Evolutionary conservation across 768 basidiomycete genomes (phyloP), one percentile per base, ranked within the genome.

Genomic region (Kwoniella mangroviensis): DNA sequence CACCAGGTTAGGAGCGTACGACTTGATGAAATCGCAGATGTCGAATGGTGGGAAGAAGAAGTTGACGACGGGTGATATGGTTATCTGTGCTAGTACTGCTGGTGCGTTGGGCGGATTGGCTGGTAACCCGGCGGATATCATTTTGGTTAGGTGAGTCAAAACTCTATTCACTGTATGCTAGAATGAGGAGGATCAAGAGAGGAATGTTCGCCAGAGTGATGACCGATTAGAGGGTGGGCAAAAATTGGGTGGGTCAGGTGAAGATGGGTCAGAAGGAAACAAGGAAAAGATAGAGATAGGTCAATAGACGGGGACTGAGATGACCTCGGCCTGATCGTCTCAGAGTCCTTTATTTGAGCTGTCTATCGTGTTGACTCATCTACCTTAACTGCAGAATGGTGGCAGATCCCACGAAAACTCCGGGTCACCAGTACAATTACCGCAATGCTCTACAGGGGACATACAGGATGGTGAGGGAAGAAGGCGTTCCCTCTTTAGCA

Each of bases 1-100:
- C 21, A 79, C 75, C 56, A 68, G 82, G 26, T 65, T 83, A 56
- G 82, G 80, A n/a, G 80, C 80, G 3, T 83, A 83, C 61, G 80
- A 83, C 41, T 67, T 72, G 45, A 65, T 80, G 57, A 83, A 83
- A 70, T 60, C 64, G 40, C 55, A 43, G 34, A 72, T 78, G 75
- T 74, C 77, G 1, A 59, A 75, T 41, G 60, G 57, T 28, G 73
- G 73, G 1, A 65, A 52, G 40, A 70, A 59, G 62, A 74, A 74
- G 41, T 66, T 74, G 51, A 63, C 69, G 21, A 74, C 73, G 17
- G 69, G 69, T 53, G 69, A 74, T 42, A 72, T 79, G 78, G 72
- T 81, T 49, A 45, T 76, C 49, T 80, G 76, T 63, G 82, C 80
- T 2, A 78, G 78, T 66, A 72, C 65, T n/a, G 80, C 79, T 5